Conservation (phyloP, 768 basidiomycete species). For the Lyophyllum decastes region DNA sequence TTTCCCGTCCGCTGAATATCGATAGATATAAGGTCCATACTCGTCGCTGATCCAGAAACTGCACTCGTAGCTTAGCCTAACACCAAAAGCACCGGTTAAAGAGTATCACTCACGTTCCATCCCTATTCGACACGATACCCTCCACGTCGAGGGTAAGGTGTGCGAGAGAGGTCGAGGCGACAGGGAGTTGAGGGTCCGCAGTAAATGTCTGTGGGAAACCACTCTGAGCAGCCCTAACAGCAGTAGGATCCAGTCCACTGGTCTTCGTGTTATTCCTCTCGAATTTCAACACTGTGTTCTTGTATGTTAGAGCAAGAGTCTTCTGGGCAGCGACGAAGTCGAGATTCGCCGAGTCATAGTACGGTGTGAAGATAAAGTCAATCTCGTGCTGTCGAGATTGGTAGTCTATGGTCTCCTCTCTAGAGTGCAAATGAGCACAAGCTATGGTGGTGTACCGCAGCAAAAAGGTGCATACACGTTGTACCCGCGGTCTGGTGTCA, state of each 20-base stretch:
- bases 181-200: constrained; percentile 48
- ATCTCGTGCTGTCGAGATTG: constrained; percentile 62
- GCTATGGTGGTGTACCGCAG: not conserved
- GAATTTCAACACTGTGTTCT: constrained; percentile 46
- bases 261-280: constrained; percentile 50
- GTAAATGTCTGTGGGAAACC: constrained; percentile 29
- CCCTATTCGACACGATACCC: constrained; percentile 56
- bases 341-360: constrained; percentile 45
- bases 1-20: constrained; percentile 44
- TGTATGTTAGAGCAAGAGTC: constrained; percentile 54
- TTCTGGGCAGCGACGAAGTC: constrained; percentile 49
- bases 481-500: constrained; percentile 57
- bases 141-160: constrained; percentile 59
- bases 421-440: constrained; percentile 17
- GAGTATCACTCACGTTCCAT: constrained; percentile 50
- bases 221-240: constrained; percentile 42
- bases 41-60: constrained; percentile 71
- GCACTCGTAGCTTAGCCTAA: not conserved
- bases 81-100: not conserved
- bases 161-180: constrained; percentile 39
- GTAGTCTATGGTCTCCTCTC: constrained; percentile 55
- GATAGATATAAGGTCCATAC: constrained; percentile 69
- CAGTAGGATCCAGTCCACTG: constrained; percentile 57
- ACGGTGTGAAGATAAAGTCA: constrained; percentile 59
- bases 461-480: constrained; percentile 44